Percentiles rank a stretch among this genome's conserved stretches.
These are phyloP conservation scores for Zygosaccharomyces kombuchaensis DNA, from an alignment of 805 yeast species.

Conservation along the genomic window DNA sequence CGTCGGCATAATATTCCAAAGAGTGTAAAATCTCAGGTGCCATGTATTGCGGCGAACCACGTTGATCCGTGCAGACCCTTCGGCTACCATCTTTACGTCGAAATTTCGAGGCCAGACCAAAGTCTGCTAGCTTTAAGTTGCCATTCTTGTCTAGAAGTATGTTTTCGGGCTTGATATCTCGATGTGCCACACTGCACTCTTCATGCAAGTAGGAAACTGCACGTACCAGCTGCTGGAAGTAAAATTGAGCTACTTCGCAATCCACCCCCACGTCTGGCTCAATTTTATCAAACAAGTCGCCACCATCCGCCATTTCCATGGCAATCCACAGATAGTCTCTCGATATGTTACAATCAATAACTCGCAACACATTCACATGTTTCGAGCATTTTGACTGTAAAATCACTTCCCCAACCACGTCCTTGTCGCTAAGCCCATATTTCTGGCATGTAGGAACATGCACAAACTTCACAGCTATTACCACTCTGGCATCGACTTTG, in stretches of 20 bases:
- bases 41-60: constrained; percentile 75
- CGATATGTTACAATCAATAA: constrained; percentile 52
- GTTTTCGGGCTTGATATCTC: constrained; percentile 76
- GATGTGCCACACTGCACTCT: constrained; percentile 63
- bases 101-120: constrained; percentile 67
- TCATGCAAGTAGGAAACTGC: constrained; percentile 59
- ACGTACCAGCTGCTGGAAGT: constrained; percentile 58
- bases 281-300: constrained; percentile 74
- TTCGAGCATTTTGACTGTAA: constrained; percentile 55
- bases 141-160: constrained; percentile 59
- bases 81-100: constrained; percentile 46
- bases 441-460: constrained; percentile 39
- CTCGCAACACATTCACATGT: constrained; percentile 57
- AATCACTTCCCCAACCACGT: constrained; percentile 49
- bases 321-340: constrained; percentile 59
- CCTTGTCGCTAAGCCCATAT: constrained; percentile 38
- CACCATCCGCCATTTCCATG: constrained; percentile 67
- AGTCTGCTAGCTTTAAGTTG: constrained; percentile 69
- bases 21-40: constrained; percentile 62
- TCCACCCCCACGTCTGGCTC: constrained; percentile 72
- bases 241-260: constrained; percentile 61
- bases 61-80: constrained; percentile 47
- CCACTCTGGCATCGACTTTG: constrained; percentile 34
- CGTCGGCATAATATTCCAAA: constrained; percentile 49
- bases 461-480: constrained; percentile 58